Evolutionary conservation across 805 yeast genomes (phyloP).

Genomic region (Ogataea paraovalis): DNA sequence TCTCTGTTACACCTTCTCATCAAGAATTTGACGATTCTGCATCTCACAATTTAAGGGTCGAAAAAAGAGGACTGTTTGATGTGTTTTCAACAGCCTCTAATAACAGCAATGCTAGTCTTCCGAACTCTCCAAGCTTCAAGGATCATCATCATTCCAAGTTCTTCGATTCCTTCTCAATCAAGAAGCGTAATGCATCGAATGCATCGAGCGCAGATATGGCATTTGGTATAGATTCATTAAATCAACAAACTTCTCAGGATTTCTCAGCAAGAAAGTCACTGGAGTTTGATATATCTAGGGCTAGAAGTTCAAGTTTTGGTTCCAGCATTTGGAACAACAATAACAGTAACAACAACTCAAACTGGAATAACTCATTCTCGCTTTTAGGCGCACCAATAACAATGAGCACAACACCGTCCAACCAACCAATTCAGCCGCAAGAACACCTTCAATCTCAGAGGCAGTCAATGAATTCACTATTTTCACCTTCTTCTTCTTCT

Average conservation of each 20-base stretch:
- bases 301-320: conserved; percentile 33
- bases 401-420: conserved; percentile 9
- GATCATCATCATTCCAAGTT: conserved; percentile 17
- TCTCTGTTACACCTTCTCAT: conserved; percentile 1
- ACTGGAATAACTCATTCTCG: conserved; percentile 10
- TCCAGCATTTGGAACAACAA: conserved; percentile 33
- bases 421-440: background rate
- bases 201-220: conserved; percentile 8
- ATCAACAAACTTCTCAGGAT: conserved; percentile 7
- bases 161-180: conserved; percentile 14
- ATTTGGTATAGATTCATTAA: conserved; percentile 4
- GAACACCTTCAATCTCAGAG: background rate
- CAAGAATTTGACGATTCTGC: conserved; percentile 11
- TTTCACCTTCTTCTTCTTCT: background rate
- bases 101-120: conserved; percentile 13
- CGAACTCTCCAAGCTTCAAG: conserved; percentile 19
- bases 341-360: conserved; percentile 8
- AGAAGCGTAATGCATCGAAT: conserved; percentile 12
- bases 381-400: conserved; percentile 10
- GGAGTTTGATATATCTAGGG: conserved; percentile 23
- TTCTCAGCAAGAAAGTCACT: conserved; percentile 4
- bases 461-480: conserved; percentile 1
- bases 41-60: conserved; percentile 8
- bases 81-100: conserved; percentile 15
- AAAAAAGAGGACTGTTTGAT: conserved; percentile 17